phyloP scores from a whole-genome alignment of 176 grass and related monocot genomes.

The Avena atlantica region DNA sequence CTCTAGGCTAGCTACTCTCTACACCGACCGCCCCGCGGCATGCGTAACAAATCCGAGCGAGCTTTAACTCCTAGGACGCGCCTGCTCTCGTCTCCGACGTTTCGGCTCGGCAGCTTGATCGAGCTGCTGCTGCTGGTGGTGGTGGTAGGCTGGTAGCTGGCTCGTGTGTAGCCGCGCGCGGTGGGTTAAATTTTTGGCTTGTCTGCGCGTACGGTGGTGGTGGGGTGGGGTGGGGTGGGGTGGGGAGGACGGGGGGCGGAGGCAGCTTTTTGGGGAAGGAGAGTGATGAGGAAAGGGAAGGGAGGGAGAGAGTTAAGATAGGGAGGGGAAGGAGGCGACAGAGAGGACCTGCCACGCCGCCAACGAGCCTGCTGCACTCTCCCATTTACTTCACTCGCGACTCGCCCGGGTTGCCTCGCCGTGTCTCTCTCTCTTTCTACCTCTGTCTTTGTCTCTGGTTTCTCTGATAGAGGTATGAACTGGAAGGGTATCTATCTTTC shows the following conservation, averaged over 20 bases:
- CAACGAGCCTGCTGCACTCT: constrained; percentile 72
- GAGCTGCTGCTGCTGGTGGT: neutral
- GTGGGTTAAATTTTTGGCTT: constrained; percentile 53
- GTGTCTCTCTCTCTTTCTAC: neutral
- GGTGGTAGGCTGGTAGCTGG: neutral
- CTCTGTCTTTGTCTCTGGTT: neutral
- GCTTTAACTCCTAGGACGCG: neutral
- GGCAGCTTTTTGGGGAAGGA: constrained; percentile 27
- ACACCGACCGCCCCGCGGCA: neutral
- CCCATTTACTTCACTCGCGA: constrained; percentile 51
- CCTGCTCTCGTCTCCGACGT: neutral
- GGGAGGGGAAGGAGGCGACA: constrained; percentile 36
- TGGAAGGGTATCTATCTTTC: neutral
- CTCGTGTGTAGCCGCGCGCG: neutral
- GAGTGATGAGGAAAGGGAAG: constrained; percentile 29
- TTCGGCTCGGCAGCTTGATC: neutral
- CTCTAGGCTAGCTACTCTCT: neutral
- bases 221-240: neutral
- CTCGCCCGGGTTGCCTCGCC: neutral
- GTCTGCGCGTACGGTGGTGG: constrained; percentile 10
- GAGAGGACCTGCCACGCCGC: constrained; percentile 81
- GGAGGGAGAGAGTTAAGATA: constrained; percentile 27
- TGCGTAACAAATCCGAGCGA: neutral
- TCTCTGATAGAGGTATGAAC: neutral
- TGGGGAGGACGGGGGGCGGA: constrained; percentile 14